Conservation (phyloP, 305 asterid species). For the Fraxinus nigra region DNA sequence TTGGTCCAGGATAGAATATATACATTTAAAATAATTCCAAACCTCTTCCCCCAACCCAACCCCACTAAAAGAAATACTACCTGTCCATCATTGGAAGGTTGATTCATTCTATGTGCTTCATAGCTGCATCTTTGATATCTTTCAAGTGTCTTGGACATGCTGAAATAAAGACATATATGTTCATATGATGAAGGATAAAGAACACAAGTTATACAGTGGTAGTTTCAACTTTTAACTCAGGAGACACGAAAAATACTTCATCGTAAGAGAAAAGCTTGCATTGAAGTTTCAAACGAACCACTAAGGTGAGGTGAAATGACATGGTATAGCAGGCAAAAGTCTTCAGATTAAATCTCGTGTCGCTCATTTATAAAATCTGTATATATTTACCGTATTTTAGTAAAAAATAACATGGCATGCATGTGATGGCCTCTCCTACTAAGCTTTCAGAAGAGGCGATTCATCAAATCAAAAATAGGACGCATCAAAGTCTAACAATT, state of each 20-base stretch:
- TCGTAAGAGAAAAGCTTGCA: background rate
- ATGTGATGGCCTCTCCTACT: background rate
- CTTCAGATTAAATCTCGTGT: background rate
- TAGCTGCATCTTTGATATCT: constrained; percentile 41
- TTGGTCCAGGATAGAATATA: background rate
- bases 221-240: background rate
- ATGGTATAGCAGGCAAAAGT: background rate
- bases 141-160: constrained; percentile 38
- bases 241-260: background rate
- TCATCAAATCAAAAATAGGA: background rate
- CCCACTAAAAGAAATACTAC: constrained; percentile 12
- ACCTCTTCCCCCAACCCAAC: background rate
- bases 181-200: too few species aligned
- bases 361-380: background rate
- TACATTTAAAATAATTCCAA: background rate
- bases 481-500: background rate
- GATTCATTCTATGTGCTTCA: constrained; percentile 27
- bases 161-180: background rate
- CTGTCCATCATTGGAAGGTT: constrained; percentile 32
- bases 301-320: background rate
- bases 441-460: background rate
- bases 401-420: too few species aligned
- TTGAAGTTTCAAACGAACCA: background rate
- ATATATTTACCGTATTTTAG: background rate
- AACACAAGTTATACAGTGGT: background rate